Evolutionary conservation across 1,139 yeast genomes (phyloP).

Genomic region (Taphrina wiesneri): DNA sequence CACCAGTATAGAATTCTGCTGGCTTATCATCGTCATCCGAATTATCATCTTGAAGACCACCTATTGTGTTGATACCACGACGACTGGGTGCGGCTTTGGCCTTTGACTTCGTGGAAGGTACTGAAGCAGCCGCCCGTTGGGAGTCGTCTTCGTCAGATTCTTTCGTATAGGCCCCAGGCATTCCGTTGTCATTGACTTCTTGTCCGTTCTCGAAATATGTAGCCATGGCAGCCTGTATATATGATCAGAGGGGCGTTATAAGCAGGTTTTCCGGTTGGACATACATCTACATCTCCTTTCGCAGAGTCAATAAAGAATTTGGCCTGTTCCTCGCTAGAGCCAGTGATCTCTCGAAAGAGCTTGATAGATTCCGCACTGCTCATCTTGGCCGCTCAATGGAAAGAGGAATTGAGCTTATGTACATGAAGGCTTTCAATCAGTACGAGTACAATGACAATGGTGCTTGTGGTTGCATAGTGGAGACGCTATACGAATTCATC

Average conservation of each 20-base stretch:
- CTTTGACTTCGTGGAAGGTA: neutral
- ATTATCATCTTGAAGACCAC: constrained; percentile 51
- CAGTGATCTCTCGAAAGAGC: constrained; percentile 1
- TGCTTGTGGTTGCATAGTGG: neutral
- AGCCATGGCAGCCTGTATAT: constrained; percentile 6
- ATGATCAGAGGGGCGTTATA: neutral
- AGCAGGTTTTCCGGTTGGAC: neutral
- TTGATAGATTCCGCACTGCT: constrained; percentile 4
- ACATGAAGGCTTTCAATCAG: neutral
- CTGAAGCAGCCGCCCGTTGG: neutral
- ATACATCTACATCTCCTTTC: constrained; percentile 22
- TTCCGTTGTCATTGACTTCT: neutral
- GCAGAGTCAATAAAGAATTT: constrained; percentile 1
- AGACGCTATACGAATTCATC: neutral
- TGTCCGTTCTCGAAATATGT: neutral
- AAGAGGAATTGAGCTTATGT: neutral
- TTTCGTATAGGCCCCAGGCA: neutral
- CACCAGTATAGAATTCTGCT: constrained; percentile 69
- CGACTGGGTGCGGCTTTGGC: neutral
- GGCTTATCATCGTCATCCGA: constrained; percentile 56
- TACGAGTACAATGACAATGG: too few relatives aligned
- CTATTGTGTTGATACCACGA: constrained; percentile 46
- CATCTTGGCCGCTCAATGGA: constrained; percentile 8
- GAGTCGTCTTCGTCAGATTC: neutral
- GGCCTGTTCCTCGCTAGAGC: constrained; percentile 8